Evolutionary conservation across 495 filamentous ascomycete species (phyloP), one percentile per base, ranked within the genome.

Genomic region (Physcia stellaris): DNA sequence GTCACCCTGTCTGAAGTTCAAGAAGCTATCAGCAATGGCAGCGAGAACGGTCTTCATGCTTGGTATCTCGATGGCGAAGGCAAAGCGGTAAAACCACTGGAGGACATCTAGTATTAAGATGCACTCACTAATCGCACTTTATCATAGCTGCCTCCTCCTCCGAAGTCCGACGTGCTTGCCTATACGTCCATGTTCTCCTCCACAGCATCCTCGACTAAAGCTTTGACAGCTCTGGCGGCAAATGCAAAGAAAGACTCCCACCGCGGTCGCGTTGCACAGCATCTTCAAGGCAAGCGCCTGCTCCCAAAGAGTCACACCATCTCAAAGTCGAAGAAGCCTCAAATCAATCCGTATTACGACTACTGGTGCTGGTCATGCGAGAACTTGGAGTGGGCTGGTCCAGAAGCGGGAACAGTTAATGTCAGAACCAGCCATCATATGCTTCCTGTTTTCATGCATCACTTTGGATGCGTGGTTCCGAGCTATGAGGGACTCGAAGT

Each of bases 361-460:
- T 58, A 69, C 52, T 77, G 73, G 59, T 37, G 49, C 40, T 71
- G 65, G 62, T 54, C 60, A 2, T 65, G 60, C 33, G 60, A 65
- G 6, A 49, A 43, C 34, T 50, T 68, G 0, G 56, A 66, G 46
- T 79, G 71, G 71, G 63, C 48, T 18, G 74, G 74, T 0, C 74
- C 74, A 0, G 43, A 50, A 42, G 28, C 46, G 0, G 38, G 44
- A n/a, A 63, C 58, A n/a, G 43, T 26, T 1, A 43, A 50, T 18
- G 48, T 62, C 3, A 59, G 57, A 22, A 56, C 49, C 16, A 56
- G 59, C 19, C 74, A 80, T 46, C 70, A 69, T 45, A 53, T 76
- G 2, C 60, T 78, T 1, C 73, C 75, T 5, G 51, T 80, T n/a
- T 51, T 78, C 18, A 77, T 77, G 62, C 75, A 80, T 55, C 75